Evolutionary conservation across 1,284 basidiomycete genomes (phyloP).

Genomic region (Trichosporon asahii): DNA sequence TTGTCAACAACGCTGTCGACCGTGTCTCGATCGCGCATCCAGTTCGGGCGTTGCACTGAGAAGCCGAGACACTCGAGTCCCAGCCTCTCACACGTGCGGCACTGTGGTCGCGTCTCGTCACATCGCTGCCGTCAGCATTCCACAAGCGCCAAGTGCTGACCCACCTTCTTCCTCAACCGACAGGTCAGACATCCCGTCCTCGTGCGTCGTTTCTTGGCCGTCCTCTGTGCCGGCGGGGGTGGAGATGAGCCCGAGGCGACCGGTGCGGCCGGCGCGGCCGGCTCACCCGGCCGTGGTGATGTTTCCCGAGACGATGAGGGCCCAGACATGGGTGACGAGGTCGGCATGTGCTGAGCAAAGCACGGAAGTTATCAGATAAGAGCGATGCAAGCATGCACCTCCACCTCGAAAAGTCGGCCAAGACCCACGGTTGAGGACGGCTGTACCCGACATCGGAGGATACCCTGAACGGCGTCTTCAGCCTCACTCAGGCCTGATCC

Average conservation of each 20-base stretch:
- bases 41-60: conserved; percentile 75
- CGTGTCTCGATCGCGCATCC: conserved; percentile 57
- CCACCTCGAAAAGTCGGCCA: not conserved
- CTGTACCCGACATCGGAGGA: too few species aligned
- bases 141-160: not conserved
- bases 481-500: too few species aligned
- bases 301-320: not conserved
- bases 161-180: conserved; percentile 24
- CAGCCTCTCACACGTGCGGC: conserved; percentile 70
- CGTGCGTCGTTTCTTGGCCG: conserved; percentile 10
- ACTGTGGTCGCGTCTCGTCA: conserved; percentile 66
- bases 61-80: conserved; percentile 79
- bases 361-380: not conserved
- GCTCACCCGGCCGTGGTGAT: too few species aligned
- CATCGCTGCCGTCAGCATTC: conserved; percentile 61
- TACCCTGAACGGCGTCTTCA: too few species aligned
- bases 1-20: conserved; percentile 12
- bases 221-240: too few species aligned
- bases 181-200: conserved; percentile 30
- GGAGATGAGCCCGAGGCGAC: too few species aligned
- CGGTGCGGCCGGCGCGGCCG: too few species aligned
- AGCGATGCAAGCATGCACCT: not conserved
- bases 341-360: not conserved
- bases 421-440: too few species aligned
- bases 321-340: not conserved